These are phyloP conservation scores for Phtheirospermum japonicum DNA, from an alignment of 257 asterid species.

Conservation along the genomic window DNA sequence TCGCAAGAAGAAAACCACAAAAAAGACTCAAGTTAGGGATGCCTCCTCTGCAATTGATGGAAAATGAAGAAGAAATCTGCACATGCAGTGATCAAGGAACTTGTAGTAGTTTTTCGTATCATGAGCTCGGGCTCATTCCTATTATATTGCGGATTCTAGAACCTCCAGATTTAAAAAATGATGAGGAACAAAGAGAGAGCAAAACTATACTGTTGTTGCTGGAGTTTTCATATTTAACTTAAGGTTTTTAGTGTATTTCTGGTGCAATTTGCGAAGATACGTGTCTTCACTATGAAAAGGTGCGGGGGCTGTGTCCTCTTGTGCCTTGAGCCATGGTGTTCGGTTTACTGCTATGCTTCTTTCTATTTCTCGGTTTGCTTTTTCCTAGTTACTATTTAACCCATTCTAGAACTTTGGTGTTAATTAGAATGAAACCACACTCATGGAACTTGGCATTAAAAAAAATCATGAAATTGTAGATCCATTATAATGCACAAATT, in stretches of 20 bases:
- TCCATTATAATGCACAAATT: background rate
- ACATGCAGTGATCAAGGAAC: constrained; percentile 6
- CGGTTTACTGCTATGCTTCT: background rate
- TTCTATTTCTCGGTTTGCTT: background rate
- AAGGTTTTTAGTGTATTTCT: background rate
- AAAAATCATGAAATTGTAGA: background rate
- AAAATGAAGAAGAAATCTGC: background rate
- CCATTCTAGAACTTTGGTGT: background rate
- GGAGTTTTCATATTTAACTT: background rate
- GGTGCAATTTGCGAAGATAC: background rate
- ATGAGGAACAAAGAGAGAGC: background rate
- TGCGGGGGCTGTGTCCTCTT: background rate
- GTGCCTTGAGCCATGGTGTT: constrained; percentile 1
- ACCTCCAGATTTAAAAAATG: background rate
- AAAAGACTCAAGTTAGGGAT: background rate
- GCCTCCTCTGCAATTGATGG: background rate
- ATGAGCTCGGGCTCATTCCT: background rate
- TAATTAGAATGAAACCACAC: background rate
- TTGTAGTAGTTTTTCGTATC: constrained; percentile 3
- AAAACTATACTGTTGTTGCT: constrained; percentile 2
- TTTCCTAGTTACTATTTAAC: background rate
- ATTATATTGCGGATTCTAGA: background rate
- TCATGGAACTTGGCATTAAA: background rate
- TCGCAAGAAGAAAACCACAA: constrained; percentile 11
- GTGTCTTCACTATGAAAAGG: background rate